Evolutionary conservation across 2,329 filamentous ascomycete genomes (phyloP).

Genomic region (Neurospora sp.): DNA sequence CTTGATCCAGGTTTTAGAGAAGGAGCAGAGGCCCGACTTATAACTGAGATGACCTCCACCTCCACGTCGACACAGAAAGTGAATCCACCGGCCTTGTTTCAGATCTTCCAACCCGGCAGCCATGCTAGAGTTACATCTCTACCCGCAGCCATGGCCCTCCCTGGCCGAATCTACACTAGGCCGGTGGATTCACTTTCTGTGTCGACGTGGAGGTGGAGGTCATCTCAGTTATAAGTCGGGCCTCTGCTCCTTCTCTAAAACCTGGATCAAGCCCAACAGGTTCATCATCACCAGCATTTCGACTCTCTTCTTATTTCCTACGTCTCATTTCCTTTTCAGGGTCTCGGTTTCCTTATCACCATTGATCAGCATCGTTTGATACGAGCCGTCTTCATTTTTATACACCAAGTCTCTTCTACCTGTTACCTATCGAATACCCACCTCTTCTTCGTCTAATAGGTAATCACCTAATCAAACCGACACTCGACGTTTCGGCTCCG

Average conservation of each 20-base stretch:
- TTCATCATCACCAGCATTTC: slow-evolving; percentile 29
- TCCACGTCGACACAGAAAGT: not conserved
- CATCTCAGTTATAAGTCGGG: slow-evolving; percentile 18
- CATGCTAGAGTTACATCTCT: slow-evolving; percentile 12
- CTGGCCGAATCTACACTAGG: not conserved
- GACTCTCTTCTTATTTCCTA: slow-evolving; percentile 29
- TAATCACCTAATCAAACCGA: slow-evolving; percentile 12
- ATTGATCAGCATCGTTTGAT: slow-evolving; percentile 28
- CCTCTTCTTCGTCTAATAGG: slow-evolving; percentile 11
- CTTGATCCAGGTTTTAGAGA: slow-evolving; percentile 20
- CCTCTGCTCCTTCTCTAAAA: slow-evolving; percentile 21
- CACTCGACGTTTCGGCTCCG: slow-evolving; percentile 6
- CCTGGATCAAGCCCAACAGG: slow-evolving; percentile 15
- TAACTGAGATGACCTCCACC: slow-evolving; percentile 5
- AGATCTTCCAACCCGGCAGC: slow-evolving; percentile 20
- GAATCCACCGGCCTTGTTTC: slow-evolving; percentile 21
- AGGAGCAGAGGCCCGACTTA: slow-evolving; percentile 20
- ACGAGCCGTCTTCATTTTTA: slow-evolving; percentile 24
- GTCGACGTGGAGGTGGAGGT: not conserved
- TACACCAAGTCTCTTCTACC: slow-evolving; percentile 8
- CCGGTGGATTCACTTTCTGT: not conserved
- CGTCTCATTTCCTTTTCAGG: slow-evolving; percentile 17
- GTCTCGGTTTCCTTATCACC: slow-evolving; percentile 17
- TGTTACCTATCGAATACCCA: slow-evolving; percentile 5
- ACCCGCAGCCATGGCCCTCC: slow-evolving; percentile 4